Conservation (phyloP, 192 early-diverging fungal genomes). For the Linnemannia elongata region DNA sequence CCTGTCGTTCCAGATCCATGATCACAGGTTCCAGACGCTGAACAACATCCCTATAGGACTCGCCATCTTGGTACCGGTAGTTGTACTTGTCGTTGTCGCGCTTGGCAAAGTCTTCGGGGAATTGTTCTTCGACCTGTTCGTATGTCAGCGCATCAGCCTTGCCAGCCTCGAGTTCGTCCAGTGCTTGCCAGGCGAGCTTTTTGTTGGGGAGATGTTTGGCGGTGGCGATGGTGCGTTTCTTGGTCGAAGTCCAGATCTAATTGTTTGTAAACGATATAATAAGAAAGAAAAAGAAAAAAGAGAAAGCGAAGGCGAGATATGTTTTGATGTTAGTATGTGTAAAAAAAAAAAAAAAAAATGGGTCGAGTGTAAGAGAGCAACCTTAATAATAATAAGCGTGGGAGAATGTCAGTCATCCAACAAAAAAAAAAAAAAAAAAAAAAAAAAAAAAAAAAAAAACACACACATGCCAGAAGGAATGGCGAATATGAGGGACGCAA, state of each 20-base stretch:
- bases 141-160: conserved; percentile 99
- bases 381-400: conserved; percentile 30
- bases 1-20: conserved; percentile 98
- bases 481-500: neutral
- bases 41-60: conserved; percentile 96
- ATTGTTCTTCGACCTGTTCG: conserved; percentile 94
- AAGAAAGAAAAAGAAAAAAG: conserved; percentile 7
- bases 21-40: conserved; percentile 96
- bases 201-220: conserved; percentile 81
- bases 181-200: conserved; percentile 95
- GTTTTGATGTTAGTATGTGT: neutral
- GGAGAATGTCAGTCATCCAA: conserved; percentile 19
- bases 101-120: conserved; percentile 94
- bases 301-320: conserved; percentile 1
- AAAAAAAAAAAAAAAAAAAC: neutral
- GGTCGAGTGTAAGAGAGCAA: neutral
- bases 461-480: conserved; percentile 2
- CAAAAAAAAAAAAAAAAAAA: neutral
- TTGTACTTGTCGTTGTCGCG: conserved; percentile 97
- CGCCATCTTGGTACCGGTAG: conserved; percentile 86
- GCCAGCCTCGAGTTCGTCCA: conserved; percentile 98
- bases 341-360: conserved; percentile 15
- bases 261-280: neutral
- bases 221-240: conserved; percentile 94
- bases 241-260: conserved; percentile 95